A percentile compares a stretch with the other conserved stretches of the same genome.
These are phyloP conservation scores for Biscogniauxia mediterranea DNA, from an alignment of 2,329 filamentous ascomycete genomes.

Conservation along the genomic window DNA sequence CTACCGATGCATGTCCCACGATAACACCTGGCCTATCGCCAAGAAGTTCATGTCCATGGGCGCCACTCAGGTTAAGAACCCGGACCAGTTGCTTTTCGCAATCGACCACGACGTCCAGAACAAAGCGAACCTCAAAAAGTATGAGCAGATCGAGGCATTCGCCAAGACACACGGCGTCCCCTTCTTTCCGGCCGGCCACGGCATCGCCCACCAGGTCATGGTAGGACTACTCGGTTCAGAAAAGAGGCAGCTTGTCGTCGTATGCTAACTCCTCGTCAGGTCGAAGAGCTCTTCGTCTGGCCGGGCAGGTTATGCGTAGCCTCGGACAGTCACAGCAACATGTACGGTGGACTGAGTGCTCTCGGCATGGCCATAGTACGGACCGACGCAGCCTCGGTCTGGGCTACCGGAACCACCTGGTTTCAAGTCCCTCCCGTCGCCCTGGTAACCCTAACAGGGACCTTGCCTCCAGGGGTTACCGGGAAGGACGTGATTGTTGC, in stretches of 20 bases:
- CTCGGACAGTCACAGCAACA: constrained; percentile 65
- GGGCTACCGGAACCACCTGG: constrained; percentile 81
- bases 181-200: constrained; percentile 74
- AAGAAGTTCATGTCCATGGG: constrained; percentile 80
- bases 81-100: constrained; percentile 75
- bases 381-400: constrained; percentile 84
- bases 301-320: constrained; percentile 64
- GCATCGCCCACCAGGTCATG: constrained; percentile 92
- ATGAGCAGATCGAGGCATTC: constrained; percentile 77
- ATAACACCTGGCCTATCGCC: constrained; percentile 62
- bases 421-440: constrained; percentile 85
- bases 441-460: constrained; percentile 73
- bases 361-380: constrained; percentile 70
- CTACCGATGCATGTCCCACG: no score
- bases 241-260: constrained; percentile 50
- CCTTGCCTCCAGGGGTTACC: constrained; percentile 74
- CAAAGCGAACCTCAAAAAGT: constrained; percentile 80
- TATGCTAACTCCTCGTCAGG: not conserved
- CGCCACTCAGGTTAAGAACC: constrained; percentile 69
- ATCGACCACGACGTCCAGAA: constrained; percentile 56
- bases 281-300: not conserved
- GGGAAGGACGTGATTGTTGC: constrained; percentile 95
- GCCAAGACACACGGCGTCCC: constrained; percentile 73
- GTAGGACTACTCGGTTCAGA: no score
- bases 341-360: constrained; percentile 64